Evolutionary conservation across 208 protist genomes (phyloP), one percentile per base, ranked within the genome.

Genomic region (Naegleria lovaniensis): DNA sequence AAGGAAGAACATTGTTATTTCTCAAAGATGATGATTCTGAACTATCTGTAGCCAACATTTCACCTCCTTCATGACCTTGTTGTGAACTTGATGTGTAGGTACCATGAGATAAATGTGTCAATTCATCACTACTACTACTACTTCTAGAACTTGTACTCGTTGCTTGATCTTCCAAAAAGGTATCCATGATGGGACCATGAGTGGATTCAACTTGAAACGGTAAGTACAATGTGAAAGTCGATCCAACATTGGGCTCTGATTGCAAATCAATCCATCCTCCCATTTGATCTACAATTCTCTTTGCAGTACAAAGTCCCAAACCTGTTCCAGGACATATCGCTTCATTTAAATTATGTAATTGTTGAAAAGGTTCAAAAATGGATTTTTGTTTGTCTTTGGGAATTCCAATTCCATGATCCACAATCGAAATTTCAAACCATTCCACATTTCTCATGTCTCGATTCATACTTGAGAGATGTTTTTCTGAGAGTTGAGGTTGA

Each of bases 291-390:
- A 67, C 22, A 67, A 67, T 67, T 67, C 55, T 67, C 55, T 67
- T 67, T 3, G 55, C 22, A 36, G 67, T 79, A 79, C 67, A 79
- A 19, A 79, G n/a, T 2, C 67, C 67, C 36, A 79, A 36, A 79
- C 67, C 67, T 79, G 67, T 36, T 36, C 67, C 67, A 36, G 67
- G 67, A 29, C 29, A 36, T 5, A 79, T n/a, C 5, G 25, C n/a
- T 33, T 79, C 67, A 79, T 79, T 79, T 33, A 79, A 79, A 33
- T 79, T 79, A 33, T 79, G 67, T 79, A 79, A 79, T 79, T 79
- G 67, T 29, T 29, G 29, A 33, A 79, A 79, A 6, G 67, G 67
- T 79, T 79, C 67, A 79, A 79, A 79, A 79, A 79, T 79, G 9
- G 6, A 0, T 9, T 79, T 25, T 36, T 79, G 67, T 33, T 79